These are phyloP conservation scores for Picea abies DNA, from an alignment of 83 land plant genomes.

Conservation along the genomic window DNA sequence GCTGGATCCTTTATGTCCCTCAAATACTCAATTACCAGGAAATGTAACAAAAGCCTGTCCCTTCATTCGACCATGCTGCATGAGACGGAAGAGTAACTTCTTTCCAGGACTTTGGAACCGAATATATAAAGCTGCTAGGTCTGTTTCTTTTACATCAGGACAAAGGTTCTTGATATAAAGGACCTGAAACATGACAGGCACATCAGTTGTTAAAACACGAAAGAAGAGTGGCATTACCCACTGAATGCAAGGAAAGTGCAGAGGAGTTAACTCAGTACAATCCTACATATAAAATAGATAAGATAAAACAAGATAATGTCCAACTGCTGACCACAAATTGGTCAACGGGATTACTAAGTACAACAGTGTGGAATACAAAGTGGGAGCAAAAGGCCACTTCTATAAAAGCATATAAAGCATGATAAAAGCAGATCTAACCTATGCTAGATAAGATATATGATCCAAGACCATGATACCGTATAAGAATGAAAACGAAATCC, in stretches of 20 bases:
- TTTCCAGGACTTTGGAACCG: conserved; percentile 33
- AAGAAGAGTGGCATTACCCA: background rate
- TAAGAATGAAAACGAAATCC: background rate
- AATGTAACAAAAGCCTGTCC: conserved; percentile 59
- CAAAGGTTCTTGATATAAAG: conserved; percentile 44
- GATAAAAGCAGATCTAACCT: too few species aligned
- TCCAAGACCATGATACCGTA: too few species aligned
- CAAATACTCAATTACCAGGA: conserved; percentile 27
- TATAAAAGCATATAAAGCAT: too few species aligned
- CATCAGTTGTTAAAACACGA: background rate
- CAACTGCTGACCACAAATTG: too few species aligned
- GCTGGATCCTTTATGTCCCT: background rate
- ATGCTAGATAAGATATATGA: too few species aligned
- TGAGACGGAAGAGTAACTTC: conserved; percentile 36
- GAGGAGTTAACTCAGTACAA: background rate
- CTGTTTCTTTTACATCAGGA: conserved; percentile 45
- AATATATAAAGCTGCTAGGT: conserved; percentile 35
- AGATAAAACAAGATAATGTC: too few species aligned
- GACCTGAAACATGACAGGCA: conserved; percentile 18
- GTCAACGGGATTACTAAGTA: too few species aligned
- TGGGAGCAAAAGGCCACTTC: too few species aligned
- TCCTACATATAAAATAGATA: background rate
- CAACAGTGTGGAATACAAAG: too few species aligned
- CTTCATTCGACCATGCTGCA: conserved; percentile 59
- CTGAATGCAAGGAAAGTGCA: background rate